Evolutionary conservation across 192 early-diverging fungal genomes (phyloP).

Genomic region (Phlyctochytrium arcticum): DNA sequence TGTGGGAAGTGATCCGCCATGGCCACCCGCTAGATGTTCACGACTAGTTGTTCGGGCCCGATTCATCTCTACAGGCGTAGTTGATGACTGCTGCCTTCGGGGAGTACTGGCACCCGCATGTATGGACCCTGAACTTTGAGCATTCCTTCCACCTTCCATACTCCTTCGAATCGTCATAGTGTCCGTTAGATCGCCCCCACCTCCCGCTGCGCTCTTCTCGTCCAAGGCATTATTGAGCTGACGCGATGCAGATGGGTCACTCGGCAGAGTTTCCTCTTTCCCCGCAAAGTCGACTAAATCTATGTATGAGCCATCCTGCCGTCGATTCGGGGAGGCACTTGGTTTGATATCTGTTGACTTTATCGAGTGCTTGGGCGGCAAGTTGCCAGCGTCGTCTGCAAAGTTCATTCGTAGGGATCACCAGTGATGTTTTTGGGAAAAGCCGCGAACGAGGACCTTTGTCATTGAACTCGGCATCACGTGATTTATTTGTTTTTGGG

Average conservation of each 20-base stretch:
- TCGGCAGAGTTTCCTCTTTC: no score
- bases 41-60: neutral
- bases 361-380: no score
- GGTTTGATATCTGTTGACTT: no score
- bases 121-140: neutral
- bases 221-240: no score
- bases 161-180: neutral
- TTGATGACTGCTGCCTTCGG: neutral
- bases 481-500: no score
- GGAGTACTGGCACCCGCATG: no score
- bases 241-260: neutral
- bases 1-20: neutral
- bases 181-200: constrained; percentile 6
- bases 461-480: no score
- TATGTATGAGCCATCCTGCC: neutral
- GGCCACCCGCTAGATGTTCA: neutral
- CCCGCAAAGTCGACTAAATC: neutral
- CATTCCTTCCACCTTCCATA: neutral
- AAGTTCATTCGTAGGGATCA: no score
- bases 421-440: no score
- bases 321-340: no score
- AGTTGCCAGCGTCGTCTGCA: no score
- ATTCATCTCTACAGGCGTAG: neutral
- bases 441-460: no score
- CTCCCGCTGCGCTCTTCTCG: neutral